These are phyloP conservation scores for Dryadomyces quercus-mongolicae DNA, from an alignment of 2,329 filamentous ascomycete species.

Conservation along the genomic window DNA sequence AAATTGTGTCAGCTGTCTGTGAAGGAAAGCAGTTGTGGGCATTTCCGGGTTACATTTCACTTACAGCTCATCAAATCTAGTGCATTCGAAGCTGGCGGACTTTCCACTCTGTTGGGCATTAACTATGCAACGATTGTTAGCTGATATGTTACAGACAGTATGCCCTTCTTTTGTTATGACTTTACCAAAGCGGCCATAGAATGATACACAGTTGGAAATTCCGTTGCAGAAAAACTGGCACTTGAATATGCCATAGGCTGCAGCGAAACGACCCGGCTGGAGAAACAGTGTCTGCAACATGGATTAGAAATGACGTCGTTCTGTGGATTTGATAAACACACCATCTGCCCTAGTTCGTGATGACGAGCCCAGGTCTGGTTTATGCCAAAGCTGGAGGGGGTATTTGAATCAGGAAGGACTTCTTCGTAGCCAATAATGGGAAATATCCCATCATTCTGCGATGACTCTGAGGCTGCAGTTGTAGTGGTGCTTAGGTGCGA, in stretches of 20 bases:
- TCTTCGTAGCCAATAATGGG: background rate
- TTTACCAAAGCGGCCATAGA: background rate
- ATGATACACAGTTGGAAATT: background rate
- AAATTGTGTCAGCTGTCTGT: background rate
- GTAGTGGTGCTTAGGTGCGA: background rate
- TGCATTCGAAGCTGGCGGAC: background rate
- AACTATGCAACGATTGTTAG: background rate
- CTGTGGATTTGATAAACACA: background rate
- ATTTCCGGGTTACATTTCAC: background rate
- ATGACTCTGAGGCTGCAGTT: too few species aligned
- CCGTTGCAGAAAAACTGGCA: constrained; percentile 1
- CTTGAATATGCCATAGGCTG: background rate
- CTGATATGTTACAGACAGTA: background rate
- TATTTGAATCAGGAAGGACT: background rate
- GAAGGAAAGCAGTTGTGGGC: too few species aligned
- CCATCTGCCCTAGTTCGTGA: background rate
- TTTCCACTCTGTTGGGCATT: background rate
- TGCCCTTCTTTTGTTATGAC: background rate
- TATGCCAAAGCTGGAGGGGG: background rate
- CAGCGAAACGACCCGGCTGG: background rate
- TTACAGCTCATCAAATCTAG: background rate
- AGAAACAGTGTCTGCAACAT: background rate
- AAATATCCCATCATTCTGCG: background rate
- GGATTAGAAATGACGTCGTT: background rate
- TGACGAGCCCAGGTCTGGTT: background rate